These are phyloP conservation scores for Lecanicillium sp. DNA, from an alignment of 2,329 filamentous ascomycete genomes.

Conservation along the genomic window DNA sequence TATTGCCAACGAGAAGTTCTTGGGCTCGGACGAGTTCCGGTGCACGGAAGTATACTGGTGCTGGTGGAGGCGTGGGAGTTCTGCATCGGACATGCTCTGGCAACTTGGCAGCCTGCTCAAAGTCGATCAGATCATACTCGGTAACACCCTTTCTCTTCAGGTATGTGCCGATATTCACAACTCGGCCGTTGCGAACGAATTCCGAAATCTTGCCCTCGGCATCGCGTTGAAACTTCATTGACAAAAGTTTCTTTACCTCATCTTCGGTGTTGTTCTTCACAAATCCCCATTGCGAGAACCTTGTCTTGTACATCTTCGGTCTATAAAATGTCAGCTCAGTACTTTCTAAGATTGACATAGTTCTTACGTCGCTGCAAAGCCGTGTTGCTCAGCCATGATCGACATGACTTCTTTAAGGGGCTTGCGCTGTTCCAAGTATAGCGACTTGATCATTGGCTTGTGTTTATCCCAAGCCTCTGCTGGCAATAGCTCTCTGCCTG, in stretches of 20 bases:
- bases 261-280: constrained; percentile 51
- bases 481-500: constrained; percentile 38
- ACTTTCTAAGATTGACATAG: neutral
- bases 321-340: constrained; percentile 25
- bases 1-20: constrained; percentile 37
- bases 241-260: constrained; percentile 44
- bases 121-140: constrained; percentile 45
- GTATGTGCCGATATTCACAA: constrained; percentile 47
- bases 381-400: constrained; percentile 43
- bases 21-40: constrained; percentile 39
- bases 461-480: constrained; percentile 43
- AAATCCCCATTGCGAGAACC: constrained; percentile 50
- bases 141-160: constrained; percentile 48
- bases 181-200: constrained; percentile 46
- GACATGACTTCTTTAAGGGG: constrained; percentile 48
- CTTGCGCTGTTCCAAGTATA: constrained; percentile 44
- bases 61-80: constrained; percentile 39
- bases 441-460: constrained; percentile 38
- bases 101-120: constrained; percentile 36
- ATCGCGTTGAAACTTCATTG: constrained; percentile 47
- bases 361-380: constrained; percentile 44
- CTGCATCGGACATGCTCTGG: constrained; percentile 39
- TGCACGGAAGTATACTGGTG: constrained; percentile 35
- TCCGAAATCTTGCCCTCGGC: constrained; percentile 47
- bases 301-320: constrained; percentile 51